Conservation (phyloP, 768 basidiomycete species). For the Mycena pura region DNA sequence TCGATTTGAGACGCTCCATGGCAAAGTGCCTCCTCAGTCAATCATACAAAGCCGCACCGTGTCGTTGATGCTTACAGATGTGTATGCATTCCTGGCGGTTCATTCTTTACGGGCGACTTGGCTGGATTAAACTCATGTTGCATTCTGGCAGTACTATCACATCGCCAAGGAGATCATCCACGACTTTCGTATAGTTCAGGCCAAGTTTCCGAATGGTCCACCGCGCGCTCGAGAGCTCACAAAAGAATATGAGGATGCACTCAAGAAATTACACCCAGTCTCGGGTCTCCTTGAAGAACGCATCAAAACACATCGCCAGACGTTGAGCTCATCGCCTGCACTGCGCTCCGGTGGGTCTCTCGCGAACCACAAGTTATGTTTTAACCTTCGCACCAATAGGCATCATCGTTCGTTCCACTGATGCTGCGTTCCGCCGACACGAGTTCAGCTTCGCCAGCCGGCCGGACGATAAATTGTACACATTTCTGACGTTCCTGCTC, state of each 20-base stretch:
- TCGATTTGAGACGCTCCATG: background rate
- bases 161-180: background rate
- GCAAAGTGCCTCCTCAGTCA: background rate
- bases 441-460: background rate
- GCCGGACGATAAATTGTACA: background rate
- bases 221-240: conserved; percentile 7
- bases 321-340: background rate
- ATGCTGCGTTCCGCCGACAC: background rate
- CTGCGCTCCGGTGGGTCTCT: background rate
- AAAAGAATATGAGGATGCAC: conserved; percentile 2
- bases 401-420: background rate
- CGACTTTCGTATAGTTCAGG: conserved; percentile 2
- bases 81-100: conserved; percentile 4
- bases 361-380: background rate
- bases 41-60: conserved; percentile 7
- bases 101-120: background rate
- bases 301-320: conserved; percentile 5
- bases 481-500: conserved; percentile 2
- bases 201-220: background rate
- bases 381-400: background rate
- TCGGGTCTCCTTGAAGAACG: background rate
- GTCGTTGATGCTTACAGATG: background rate
- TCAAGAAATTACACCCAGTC: conserved; percentile 2
- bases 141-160: conserved; percentile 2
- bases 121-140: background rate